Evolutionary conservation across 805 yeast species (phyloP).

Genomic region (Candida berthetii): DNA sequence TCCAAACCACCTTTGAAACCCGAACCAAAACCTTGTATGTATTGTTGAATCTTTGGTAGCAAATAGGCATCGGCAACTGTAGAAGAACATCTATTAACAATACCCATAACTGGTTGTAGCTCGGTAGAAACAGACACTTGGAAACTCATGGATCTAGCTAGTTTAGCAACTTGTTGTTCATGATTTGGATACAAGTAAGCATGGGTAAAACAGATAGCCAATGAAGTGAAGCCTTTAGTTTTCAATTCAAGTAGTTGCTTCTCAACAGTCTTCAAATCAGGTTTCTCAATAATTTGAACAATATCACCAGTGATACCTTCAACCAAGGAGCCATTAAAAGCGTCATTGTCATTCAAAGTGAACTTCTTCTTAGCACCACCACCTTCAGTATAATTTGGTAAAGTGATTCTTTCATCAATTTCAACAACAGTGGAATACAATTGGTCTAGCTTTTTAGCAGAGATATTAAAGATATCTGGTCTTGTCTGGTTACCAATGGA

Average conservation of each 20-base stretch:
- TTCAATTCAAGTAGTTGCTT: slow-evolving; percentile 37
- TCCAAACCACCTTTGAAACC: slow-evolving; percentile 29
- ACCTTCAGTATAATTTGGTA: slow-evolving; percentile 64
- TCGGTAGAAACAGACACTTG: slow-evolving; percentile 27
- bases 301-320: slow-evolving; percentile 57
- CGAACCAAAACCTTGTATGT: slow-evolving; percentile 29
- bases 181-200: slow-evolving; percentile 31
- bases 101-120: slow-evolving; percentile 29
- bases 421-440: slow-evolving; percentile 36
- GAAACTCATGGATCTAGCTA: slow-evolving; percentile 28
- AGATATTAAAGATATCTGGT: slow-evolving; percentile 39
- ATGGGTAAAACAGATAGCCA: slow-evolving; percentile 62
- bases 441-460: slow-evolving; percentile 34
- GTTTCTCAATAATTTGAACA: slow-evolving; percentile 47
- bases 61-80: slow-evolving; percentile 36
- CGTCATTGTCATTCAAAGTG: slow-evolving; percentile 21
- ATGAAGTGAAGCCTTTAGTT: slow-evolving; percentile 54
- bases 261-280: slow-evolving; percentile 38
- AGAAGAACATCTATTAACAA: slow-evolving; percentile 34
- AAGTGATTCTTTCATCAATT: slow-evolving; percentile 48
- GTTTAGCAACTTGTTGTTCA: slow-evolving; percentile 25
- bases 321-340: slow-evolving; percentile 33
- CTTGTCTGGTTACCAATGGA: slow-evolving; percentile 41
- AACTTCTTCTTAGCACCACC: slow-evolving; percentile 33
- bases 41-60: slow-evolving; percentile 32